Conservation (phyloP, 257 asterid genomes). For the Solanum dulcamara region DNA sequence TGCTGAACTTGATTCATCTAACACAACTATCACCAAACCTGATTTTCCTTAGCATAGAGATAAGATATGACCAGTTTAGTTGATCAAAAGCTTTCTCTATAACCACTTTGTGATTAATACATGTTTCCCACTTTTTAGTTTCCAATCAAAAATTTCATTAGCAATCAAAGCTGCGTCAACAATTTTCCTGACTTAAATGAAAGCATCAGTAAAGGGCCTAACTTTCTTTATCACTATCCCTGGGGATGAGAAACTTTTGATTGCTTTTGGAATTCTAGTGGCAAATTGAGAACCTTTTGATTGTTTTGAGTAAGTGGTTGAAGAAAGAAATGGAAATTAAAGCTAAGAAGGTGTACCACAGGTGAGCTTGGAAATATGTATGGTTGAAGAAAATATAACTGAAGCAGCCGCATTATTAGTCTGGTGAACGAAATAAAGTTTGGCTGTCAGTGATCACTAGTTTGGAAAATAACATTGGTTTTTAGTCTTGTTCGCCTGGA, state of each 20-base stretch:
- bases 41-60: neutral
- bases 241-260: neutral
- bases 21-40: neutral
- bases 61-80: neutral
- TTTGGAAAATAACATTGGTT: neutral
- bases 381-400: neutral
- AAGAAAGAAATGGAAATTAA: neutral
- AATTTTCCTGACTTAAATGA: neutral
- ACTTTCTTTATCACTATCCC: neutral
- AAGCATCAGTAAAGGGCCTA: neutral
- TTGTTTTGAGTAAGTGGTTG: neutral
- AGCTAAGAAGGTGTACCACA: neutral
- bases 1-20: neutral
- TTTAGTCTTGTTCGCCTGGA: neutral
- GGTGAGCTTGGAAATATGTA: neutral
- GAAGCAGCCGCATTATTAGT: neutral
- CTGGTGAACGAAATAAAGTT: neutral
- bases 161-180: neutral
- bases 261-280: neutral
- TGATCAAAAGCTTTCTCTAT: neutral
- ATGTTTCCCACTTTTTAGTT: neutral
- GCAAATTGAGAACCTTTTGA: neutral
- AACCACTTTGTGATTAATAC: neutral
- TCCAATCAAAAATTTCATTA: neutral
- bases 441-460: neutral